Evolutionary conservation across 2,329 filamentous ascomycete species (phyloP).

Genomic region (Aspergillus eucalypticola): DNA sequence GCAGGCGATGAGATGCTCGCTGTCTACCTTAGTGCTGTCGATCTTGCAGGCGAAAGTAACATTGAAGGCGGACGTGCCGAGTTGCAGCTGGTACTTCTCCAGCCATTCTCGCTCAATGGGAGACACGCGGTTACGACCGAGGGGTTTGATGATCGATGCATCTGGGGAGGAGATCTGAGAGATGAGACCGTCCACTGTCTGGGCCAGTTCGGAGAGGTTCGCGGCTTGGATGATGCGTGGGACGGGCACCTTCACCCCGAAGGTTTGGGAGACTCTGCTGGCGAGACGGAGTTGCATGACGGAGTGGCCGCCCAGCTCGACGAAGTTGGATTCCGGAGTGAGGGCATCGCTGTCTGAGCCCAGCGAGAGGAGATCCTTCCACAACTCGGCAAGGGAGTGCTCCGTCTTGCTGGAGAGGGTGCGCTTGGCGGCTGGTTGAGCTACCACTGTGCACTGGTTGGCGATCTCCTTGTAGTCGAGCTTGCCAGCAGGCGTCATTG

Average conservation of each 20-base stretch:
- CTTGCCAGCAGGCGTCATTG: slow-evolving; percentile 11
- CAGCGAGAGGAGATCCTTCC: slow-evolving; percentile 5
- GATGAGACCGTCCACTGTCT: neutral
- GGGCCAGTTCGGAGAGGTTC: neutral
- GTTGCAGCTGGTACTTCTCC: neutral
- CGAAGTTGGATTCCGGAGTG: slow-evolving; percentile 11
- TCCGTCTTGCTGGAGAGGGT: neutral
- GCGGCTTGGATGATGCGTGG: neutral
- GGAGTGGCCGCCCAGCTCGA: slow-evolving; percentile 19
- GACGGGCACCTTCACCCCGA: neutral
- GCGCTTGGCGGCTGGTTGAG: neutral
- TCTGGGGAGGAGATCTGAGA: too few species aligned
- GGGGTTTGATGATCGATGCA: neutral
- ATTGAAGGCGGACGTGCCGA: neutral
- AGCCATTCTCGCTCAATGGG: neutral
- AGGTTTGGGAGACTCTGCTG: slow-evolving; percentile 1
- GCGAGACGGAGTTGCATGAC: slow-evolving; percentile 17
- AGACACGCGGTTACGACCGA: neutral
- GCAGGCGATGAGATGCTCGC: too few species aligned
- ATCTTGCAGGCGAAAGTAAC: neutral
- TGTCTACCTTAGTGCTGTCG: neutral
- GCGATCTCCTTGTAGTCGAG: slow-evolving; percentile 6
- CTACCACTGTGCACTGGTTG: neutral
- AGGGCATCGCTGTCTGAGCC: neutral
- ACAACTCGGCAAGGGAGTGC: neutral